Evolutionary conservation across 78 protist species (phyloP).

Genomic region (Cavenderia fasciculata): DNA sequence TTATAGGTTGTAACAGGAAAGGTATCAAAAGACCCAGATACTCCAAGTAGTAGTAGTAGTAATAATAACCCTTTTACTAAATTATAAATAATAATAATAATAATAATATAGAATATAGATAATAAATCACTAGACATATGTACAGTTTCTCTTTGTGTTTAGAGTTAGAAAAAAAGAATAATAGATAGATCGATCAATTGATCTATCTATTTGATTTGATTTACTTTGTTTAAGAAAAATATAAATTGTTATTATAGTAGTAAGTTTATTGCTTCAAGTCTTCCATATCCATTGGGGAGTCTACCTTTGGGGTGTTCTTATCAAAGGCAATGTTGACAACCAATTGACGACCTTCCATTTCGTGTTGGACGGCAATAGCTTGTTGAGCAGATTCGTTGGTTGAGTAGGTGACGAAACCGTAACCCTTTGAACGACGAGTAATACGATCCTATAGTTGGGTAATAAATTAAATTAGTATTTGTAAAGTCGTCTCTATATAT

Average conservation of each 20-base stretch:
- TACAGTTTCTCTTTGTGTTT: too few relatives aligned
- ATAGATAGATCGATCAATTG: too few relatives aligned
- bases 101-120: neutral
- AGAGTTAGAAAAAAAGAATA: too few relatives aligned
- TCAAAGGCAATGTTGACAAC: conserved; percentile 61
- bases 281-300: too few relatives aligned
- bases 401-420: conserved; percentile 49
- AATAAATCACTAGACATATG: too few relatives aligned
- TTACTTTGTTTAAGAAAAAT: neutral
- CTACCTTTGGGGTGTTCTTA: too few relatives aligned
- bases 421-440: conserved; percentile 71
- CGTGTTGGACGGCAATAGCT: conserved; percentile 40
- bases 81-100: neutral
- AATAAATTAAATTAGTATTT: too few relatives aligned
- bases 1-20: conserved; percentile 54
- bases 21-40: conserved; percentile 21
- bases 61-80: neutral
- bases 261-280: too few relatives aligned
- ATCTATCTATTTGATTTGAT: neutral
- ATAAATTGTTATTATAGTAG: neutral
- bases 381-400: conserved; percentile 21
- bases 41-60: neutral
- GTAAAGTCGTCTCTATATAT: too few relatives aligned
- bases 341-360: conserved; percentile 57
- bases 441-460: conserved; percentile 72